phyloP scores from a whole-genome alignment of 192 early-diverging fungal genomes.

The Neocallimastix lanati region DNA sequence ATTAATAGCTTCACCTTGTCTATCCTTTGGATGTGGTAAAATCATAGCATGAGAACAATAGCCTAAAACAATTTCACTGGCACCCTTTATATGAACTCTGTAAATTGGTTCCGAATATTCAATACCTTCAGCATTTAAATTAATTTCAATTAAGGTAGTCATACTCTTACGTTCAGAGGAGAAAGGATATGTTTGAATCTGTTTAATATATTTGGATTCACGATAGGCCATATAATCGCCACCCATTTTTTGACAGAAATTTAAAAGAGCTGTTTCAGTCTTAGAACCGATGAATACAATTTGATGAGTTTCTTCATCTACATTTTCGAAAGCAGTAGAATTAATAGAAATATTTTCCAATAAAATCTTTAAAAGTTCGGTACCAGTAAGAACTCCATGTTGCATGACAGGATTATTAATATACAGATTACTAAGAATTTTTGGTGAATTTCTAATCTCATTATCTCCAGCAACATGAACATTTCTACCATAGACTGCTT shows the following conservation, averaged over 20 bases:
- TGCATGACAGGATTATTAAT: background rate
- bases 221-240: conserved; percentile 36
- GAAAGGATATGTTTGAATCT: conserved; percentile 5
- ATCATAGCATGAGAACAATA: conserved; percentile 13
- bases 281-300: conserved; percentile 54
- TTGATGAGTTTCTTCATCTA: conserved; percentile 31
- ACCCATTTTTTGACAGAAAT: conserved; percentile 41
- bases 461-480: background rate
- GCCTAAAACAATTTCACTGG: conserved; percentile 57
- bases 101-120: conserved; percentile 12
- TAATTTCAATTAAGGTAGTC: conserved; percentile 1
- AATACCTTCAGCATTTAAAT: conserved; percentile 5
- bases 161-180: conserved; percentile 4
- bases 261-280: conserved; percentile 61
- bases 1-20: conserved; percentile 22
- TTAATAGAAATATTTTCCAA: conserved; percentile 48
- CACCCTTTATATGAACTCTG: conserved; percentile 56
- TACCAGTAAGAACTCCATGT: background rate
- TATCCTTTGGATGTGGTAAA: conserved; percentile 15
- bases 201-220: background rate
- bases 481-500: conserved; percentile 21
- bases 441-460: background rate
- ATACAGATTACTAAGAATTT: background rate
- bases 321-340: conserved; percentile 55
- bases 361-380: conserved; percentile 4